Percentiles rank a stretch among this genome's conserved stretches.
Conservation (phyloP, 2,329 filamentous ascomycete species). For the Ophiostoma sp. region DNA sequence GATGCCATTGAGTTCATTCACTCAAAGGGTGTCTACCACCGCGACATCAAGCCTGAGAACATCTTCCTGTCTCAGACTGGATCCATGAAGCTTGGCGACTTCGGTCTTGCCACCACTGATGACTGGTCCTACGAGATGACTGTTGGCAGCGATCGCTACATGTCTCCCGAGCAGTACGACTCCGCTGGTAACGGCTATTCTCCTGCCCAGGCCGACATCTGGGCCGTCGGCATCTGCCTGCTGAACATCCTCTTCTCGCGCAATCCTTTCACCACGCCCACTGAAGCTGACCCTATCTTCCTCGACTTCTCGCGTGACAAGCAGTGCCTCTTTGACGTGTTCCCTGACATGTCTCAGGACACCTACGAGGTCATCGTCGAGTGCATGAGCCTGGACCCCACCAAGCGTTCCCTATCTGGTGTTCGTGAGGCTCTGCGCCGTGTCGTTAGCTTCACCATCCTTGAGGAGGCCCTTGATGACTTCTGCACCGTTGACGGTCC, state of each 20-base stretch:
- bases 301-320: constrained; percentile 89
- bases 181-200: constrained; percentile 82
- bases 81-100: constrained; percentile 93
- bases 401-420: constrained; percentile 74
- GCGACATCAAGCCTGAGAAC: constrained; percentile 99
- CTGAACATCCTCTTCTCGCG: constrained; percentile 95
- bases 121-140: constrained; percentile 87
- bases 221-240: constrained; percentile 94
- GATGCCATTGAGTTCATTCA: constrained; percentile 88
- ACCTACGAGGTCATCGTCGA: constrained; percentile 90
- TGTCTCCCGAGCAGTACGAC: constrained; percentile 98
- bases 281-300: constrained; percentile 85
- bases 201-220: constrained; percentile 87
- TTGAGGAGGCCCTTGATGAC: constrained; percentile 85
- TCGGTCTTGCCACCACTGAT: constrained; percentile 85
- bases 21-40: constrained; percentile 83
- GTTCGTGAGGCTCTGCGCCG: constrained; percentile 73
- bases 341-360: constrained; percentile 97
- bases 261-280: constrained; percentile 90
- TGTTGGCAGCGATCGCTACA: constrained; percentile 96
- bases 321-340: constrained; percentile 95
- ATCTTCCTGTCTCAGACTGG: constrained; percentile 87
- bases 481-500: constrained; percentile 82
- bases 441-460: constrained; percentile 84
- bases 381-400: constrained; percentile 85